A percentile compares a stretch with the other conserved stretches of the same genome.
phyloP scores from a whole-genome alignment of 2,329 filamentous ascomycete species.

The Fusarium hostae region DNA sequence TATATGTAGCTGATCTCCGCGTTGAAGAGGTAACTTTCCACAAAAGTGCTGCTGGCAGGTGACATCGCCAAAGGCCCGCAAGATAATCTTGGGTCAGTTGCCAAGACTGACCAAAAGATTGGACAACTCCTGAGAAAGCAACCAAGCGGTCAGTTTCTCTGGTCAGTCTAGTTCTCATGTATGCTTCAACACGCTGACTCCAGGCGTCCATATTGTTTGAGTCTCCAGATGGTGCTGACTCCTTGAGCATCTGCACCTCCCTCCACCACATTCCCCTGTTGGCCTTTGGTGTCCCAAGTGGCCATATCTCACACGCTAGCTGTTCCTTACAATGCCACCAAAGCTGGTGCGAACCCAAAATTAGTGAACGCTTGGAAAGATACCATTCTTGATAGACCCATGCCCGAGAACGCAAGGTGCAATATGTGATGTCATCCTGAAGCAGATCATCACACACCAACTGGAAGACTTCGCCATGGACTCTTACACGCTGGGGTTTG shows the following conservation, averaged over 20 bases:
- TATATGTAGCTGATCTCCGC: not conserved
- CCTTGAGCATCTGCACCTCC: not conserved
- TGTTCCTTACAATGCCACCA: not conserved
- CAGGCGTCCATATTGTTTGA: not conserved
- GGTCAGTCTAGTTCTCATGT: not conserved
- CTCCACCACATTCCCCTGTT: not conserved
- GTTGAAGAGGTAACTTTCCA: not conserved
- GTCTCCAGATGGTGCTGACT: not conserved
- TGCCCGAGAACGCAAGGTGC: not conserved
- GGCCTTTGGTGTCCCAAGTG: not conserved
- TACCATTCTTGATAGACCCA: constrained; percentile 7
- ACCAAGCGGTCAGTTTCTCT: not conserved
- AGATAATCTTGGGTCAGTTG: not conserved
- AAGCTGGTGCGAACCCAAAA: not conserved
- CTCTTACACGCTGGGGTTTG: accelerated
- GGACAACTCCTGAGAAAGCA: not conserved
- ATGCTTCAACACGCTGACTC: not conserved
- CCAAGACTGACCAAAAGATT: not conserved
- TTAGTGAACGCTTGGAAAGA: not conserved
- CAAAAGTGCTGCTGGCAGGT: not conserved
- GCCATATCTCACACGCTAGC: not conserved
- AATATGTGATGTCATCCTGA: not conserved
- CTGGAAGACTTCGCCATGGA: not conserved
- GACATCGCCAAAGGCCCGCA: not conserved
- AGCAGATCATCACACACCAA: accelerated